Evolutionary conservation across 345 rosid genomes (phyloP).

Genomic region (Clarkia xantiana): DNA sequence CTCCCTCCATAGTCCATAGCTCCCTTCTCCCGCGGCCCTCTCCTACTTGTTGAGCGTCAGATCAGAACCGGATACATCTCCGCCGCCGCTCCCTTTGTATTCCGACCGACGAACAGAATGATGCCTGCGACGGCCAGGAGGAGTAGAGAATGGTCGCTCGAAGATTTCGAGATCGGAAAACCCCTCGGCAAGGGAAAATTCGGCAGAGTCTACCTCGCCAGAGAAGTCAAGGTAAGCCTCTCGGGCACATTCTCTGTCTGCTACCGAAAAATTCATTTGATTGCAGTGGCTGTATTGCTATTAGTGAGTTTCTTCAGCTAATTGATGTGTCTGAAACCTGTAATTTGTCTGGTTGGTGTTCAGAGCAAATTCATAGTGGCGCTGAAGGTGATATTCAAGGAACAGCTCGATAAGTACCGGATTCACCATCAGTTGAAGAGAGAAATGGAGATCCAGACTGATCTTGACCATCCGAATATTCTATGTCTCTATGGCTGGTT

Average conservation of each 20-base stretch:
- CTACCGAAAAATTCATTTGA: too few relatives aligned
- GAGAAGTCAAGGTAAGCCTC: conserved; percentile 49
- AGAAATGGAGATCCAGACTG: conserved; percentile 82
- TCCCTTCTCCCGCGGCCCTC: too few relatives aligned
- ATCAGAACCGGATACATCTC: too few relatives aligned
- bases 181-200: conserved; percentile 87
- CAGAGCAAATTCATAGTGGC: conserved; percentile 75
- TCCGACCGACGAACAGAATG: too few relatives aligned
- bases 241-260: too few relatives aligned
- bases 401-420: conserved; percentile 69
- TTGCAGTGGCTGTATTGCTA: not conserved
- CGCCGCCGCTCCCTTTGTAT: too few relatives aligned
- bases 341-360: not conserved
- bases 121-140: not conserved
- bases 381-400: conserved; percentile 74
- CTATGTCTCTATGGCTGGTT: conserved; percentile 87
- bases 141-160: conserved; percentile 39
- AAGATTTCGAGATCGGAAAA: conserved; percentile 79
- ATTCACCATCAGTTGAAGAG: conserved; percentile 72
- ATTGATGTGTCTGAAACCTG: not conserved
- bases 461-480: conserved; percentile 56
- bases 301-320: not conserved
- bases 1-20: too few relatives aligned
- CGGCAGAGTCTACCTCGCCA: conserved; percentile 81
- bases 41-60: too few relatives aligned